These are phyloP conservation scores for Lanmaoa pseudosensibilis DNA, from an alignment of 768 basidiomycete species.

Conservation along the genomic window DNA sequence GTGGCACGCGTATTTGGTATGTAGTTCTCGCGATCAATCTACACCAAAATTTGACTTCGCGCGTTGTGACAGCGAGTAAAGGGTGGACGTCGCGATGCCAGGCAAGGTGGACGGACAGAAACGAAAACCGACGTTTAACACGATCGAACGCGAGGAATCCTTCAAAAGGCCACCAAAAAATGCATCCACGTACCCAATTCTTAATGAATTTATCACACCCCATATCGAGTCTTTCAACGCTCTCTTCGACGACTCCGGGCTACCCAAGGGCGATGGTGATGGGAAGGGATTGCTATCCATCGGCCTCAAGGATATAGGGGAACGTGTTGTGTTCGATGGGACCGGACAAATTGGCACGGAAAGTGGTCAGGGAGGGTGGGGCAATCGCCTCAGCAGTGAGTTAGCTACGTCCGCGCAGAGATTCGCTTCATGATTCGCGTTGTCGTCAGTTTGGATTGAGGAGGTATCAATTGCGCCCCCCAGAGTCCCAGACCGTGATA, in stretches of 20 bases:
- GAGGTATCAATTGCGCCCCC: conserved; percentile 81
- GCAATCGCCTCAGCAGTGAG: conserved; percentile 85
- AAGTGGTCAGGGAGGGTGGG: conserved; percentile 59
- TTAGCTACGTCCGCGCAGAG: conserved; percentile 19
- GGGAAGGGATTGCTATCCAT: conserved; percentile 78
- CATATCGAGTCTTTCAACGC: conserved; percentile 97
- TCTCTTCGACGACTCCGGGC: conserved; percentile 89
- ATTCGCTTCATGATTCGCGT: conserved; percentile 4
- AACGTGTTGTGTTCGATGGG: conserved; percentile 92
- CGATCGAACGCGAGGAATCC: conserved; percentile 71
- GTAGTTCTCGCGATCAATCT: conserved; percentile 23
- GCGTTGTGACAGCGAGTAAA: not conserved
- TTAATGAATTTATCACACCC: conserved; percentile 91
- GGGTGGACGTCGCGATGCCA: conserved; percentile 42
- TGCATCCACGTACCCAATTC: conserved; percentile 69
- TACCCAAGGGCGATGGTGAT: conserved; percentile 70
- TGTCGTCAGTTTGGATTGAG: conserved; percentile 83
- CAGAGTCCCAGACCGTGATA: conserved; percentile 83
- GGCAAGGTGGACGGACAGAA: conserved; percentile 42
- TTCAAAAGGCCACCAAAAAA: conserved; percentile 75
- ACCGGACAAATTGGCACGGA: conserved; percentile 53
- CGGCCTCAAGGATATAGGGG: conserved; percentile 80
- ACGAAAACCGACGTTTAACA: conserved; percentile 68
- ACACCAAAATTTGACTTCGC: conserved; percentile 10
- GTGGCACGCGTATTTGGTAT: conserved; percentile 21